A percentile compares a stretch with the other conserved stretches of the same genome.
Evolutionary conservation across 2,329 filamentous ascomycete genomes (phyloP).

Genomic region (Xylariaceae sp.): DNA sequence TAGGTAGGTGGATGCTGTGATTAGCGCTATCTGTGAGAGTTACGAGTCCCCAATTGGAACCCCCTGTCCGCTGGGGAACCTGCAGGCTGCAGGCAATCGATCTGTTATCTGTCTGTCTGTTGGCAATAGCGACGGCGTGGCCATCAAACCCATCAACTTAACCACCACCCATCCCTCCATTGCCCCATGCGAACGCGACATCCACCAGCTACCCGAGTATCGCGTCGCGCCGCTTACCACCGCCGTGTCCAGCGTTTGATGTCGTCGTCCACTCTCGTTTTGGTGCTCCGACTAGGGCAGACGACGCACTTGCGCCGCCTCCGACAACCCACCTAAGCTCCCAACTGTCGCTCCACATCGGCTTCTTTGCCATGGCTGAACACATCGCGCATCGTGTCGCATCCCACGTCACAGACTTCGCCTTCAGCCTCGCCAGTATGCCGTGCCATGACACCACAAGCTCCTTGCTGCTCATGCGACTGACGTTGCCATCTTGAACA

Average conservation of each 20-base stretch:
- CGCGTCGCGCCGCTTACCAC: conserved; percentile 4
- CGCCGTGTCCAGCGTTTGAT: conserved; percentile 18
- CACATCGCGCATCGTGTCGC: conserved; percentile 22
- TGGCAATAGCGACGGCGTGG: too few species aligned
- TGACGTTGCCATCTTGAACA: conserved; percentile 17
- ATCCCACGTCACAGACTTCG: conserved; percentile 26
- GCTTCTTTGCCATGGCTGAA: conserved; percentile 33
- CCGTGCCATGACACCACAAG: conserved; percentile 11
- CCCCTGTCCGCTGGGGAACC: too few species aligned
- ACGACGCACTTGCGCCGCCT: conserved; percentile 15
- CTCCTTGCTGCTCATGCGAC: neutral
- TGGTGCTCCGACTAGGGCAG: conserved; percentile 22
- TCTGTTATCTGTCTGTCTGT: too few species aligned
- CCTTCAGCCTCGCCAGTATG: conserved; percentile 38
- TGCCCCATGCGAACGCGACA: neutral
- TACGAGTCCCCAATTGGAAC: too few species aligned
- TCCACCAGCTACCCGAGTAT: neutral
- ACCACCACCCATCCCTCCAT: too few species aligned
- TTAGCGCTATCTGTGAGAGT: too few species aligned
- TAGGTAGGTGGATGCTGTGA: too few species aligned
- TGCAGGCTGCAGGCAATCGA: too few species aligned
- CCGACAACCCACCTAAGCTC: conserved; percentile 15
- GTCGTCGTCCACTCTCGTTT: conserved; percentile 19
- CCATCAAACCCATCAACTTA: too few species aligned
- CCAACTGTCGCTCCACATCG: conserved; percentile 5